Evolutionary conservation across 805 yeast species (phyloP).

Genomic region (Sugiyamaella lignohabitans): DNA sequence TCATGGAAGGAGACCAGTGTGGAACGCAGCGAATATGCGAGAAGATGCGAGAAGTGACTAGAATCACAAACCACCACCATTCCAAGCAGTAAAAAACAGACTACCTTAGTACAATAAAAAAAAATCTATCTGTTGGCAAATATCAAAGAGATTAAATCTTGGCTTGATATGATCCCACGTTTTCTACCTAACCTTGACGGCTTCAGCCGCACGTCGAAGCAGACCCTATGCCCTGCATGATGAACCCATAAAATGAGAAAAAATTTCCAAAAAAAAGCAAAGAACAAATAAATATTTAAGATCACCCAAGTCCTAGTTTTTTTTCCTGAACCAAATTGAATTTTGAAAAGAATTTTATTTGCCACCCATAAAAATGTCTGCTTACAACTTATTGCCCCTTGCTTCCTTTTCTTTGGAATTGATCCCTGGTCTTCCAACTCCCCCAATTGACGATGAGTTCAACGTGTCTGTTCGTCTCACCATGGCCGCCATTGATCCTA

Average conservation of each 20-base stretch:
- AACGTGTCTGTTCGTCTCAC: constrained; percentile 89
- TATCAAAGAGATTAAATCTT: too few relatives aligned
- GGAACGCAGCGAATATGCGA: not conserved
- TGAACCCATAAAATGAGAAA: not conserved
- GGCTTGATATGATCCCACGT: not conserved
- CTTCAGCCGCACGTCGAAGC: not conserved
- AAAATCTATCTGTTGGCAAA: too few relatives aligned
- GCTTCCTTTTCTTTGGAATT: constrained; percentile 82
- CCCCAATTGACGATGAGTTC: constrained; percentile 77
- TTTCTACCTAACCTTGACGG: not conserved
- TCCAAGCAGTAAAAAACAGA: too few relatives aligned
- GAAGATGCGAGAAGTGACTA: not conserved
- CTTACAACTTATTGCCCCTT: constrained; percentile 54
- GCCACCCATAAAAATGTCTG: constrained; percentile 7
- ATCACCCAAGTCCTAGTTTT: not conserved
- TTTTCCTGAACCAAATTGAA: not conserved
- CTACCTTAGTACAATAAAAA: too few relatives aligned
- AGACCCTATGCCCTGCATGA: not conserved
- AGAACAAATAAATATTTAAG: not conserved
- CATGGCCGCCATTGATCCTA: constrained; percentile 93
- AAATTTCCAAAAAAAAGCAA: not conserved
- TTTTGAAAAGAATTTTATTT: too few relatives aligned
- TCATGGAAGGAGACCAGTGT: not conserved
- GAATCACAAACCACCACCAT: not conserved
- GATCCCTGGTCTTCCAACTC: constrained; percentile 79